Conservation (phyloP, 2,329 filamentous ascomycete genomes). For the Neurospora sp. region DNA sequence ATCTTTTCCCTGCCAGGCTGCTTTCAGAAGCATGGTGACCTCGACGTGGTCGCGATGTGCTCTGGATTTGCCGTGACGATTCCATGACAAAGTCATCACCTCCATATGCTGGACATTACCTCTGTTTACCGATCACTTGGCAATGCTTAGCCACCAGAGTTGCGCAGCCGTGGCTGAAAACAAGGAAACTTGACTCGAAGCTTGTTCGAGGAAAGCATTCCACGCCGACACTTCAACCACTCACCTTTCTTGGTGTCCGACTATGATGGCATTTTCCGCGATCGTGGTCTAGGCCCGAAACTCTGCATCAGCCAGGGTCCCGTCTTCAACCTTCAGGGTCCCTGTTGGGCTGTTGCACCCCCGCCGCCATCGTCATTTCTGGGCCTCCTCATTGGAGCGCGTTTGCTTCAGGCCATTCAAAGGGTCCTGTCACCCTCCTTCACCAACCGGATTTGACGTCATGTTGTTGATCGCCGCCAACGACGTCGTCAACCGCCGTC, state of each 20-base stretch:
- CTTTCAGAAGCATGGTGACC: too few relatives aligned
- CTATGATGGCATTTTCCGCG: background rate
- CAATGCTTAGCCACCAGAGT: too few relatives aligned
- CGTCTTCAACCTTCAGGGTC: background rate
- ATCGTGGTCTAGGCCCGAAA: background rate
- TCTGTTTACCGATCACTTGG: too few relatives aligned
- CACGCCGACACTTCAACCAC: background rate
- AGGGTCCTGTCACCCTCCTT: slow-evolving; percentile 3
- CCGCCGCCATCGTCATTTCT: background rate
- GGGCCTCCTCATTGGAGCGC: slow-evolving; percentile 1
- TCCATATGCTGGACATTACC: too few relatives aligned
- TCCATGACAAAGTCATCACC: too few relatives aligned
- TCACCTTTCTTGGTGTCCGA: background rate
- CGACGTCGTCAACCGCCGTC: background rate
- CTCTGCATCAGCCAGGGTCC: background rate
- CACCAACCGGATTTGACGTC: slow-evolving; percentile 5
- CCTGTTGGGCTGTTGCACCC: background rate
- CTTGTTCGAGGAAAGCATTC: background rate
- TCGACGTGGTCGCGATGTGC: too few relatives aligned
- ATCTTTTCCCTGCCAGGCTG: too few relatives aligned
- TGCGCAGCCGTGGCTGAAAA: background rate
- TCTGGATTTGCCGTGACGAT: too few relatives aligned
- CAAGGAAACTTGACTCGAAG: background rate
- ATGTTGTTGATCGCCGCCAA: slow-evolving; percentile 1
- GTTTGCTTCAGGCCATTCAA: background rate